Conservation (phyloP, 2,329 filamentous ascomycete species). For the Nemania abortiva region DNA sequence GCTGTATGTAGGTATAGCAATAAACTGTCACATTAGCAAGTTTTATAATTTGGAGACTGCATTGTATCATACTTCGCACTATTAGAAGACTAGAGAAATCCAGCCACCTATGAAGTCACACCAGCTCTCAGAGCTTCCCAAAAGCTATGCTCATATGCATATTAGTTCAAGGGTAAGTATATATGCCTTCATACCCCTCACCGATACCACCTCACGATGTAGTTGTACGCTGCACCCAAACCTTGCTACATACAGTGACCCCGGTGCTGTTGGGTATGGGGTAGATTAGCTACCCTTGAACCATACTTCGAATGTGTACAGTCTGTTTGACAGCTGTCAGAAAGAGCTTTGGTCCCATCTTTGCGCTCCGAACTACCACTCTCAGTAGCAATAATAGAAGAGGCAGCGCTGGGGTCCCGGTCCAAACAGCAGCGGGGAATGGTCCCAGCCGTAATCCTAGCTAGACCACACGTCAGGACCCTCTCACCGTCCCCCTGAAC, state of each 20-base stretch:
- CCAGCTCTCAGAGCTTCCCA: conserved; percentile 14
- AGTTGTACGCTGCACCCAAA: conserved; percentile 7
- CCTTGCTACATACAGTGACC: conserved; percentile 19
- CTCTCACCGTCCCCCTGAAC: conserved; percentile 38
- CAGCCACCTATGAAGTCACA: neutral
- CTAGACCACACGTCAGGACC: conserved; percentile 17
- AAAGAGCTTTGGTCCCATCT: neutral
- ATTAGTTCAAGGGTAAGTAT: conserved; percentile 2
- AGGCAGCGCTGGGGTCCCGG: neutral
- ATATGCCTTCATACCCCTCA: conserved; percentile 13
- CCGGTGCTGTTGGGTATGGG: conserved; percentile 14
- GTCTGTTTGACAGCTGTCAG: neutral
- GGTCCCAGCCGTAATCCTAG: conserved; percentile 18
- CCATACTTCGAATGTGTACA: conserved; percentile 1
- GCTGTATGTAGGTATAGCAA: neutral
- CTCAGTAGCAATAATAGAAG: neutral
- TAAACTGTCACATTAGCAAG: neutral
- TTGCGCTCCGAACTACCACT: neutral
- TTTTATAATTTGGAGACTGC: neutral
- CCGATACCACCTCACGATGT: conserved; percentile 31
- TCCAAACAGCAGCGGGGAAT: conserved; percentile 12
- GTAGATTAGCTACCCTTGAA: conserved; percentile 4
- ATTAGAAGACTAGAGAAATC: neutral
- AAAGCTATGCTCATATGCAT: conserved; percentile 13
- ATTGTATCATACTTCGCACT: conserved; percentile 3